Percentiles rank a stretch among this genome's conserved stretches.
Evolutionary conservation across 1,284 basidiomycete species (phyloP).

Genomic region (Microbotryum lychnidis-dioicae): DNA sequence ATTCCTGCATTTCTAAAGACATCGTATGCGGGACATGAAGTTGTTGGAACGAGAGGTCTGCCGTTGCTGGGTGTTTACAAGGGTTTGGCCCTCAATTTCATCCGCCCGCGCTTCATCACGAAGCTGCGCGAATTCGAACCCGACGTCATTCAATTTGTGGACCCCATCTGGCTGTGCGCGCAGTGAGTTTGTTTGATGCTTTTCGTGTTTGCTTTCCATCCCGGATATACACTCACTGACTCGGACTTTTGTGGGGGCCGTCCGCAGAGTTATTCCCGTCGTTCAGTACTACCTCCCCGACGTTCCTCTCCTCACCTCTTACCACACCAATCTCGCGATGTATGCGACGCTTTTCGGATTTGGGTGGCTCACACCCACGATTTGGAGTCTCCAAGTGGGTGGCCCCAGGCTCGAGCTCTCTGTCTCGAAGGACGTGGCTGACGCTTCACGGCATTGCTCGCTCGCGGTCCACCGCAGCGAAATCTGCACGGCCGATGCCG

Average conservation of each 20-base stretch:
- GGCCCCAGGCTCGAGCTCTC: background rate
- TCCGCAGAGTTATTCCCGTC: constrained; percentile 28
- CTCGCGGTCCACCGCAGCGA: constrained; percentile 3
- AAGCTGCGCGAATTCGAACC: constrained; percentile 45
- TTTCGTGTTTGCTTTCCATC: background rate
- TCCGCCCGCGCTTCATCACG: constrained; percentile 49
- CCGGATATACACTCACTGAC: constrained; percentile 26
- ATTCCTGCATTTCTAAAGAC: constrained; percentile 32
- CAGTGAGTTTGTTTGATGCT: constrained; percentile 13
- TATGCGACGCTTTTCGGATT: constrained; percentile 51
- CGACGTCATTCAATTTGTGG: constrained; percentile 49
- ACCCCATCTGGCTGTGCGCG: constrained; percentile 50
- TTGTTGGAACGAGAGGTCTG: constrained; percentile 51
- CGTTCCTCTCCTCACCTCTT: constrained; percentile 48
- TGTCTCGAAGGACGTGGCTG: constrained; percentile 8
- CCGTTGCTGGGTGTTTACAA: constrained; percentile 47
- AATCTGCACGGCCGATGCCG: constrained; percentile 34
- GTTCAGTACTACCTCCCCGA: constrained; percentile 40
- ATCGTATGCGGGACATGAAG: constrained; percentile 48
- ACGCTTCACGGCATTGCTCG: constrained; percentile 19
- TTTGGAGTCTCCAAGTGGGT: constrained; percentile 39
- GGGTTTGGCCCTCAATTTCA: constrained; percentile 49
- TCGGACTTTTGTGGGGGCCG: no score
- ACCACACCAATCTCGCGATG: constrained; percentile 50
- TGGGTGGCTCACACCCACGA: constrained; percentile 46